Percentiles rank a stretch among this genome's conserved stretches.
These are phyloP conservation scores for Entrophospora sp. DNA, from an alignment of 192 early-diverging fungal genomes.

Conservation along the genomic window DNA sequence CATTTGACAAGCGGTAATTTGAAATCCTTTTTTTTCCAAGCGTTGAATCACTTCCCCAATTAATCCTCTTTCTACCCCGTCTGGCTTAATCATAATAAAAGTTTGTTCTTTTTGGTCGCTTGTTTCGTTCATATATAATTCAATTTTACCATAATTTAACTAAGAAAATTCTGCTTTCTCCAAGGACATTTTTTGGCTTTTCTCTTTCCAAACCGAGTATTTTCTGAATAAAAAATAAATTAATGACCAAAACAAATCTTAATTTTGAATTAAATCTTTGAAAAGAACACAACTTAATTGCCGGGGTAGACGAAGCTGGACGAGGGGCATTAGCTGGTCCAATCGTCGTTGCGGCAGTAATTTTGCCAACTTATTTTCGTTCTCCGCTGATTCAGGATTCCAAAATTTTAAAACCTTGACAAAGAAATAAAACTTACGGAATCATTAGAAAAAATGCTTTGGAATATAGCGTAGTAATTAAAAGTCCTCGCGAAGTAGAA, in stretches of 20 bases:
- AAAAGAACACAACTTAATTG: not conserved
- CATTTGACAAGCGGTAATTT: constrained; percentile 77
- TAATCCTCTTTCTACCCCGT: constrained; percentile 65
- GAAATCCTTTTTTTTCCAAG: constrained; percentile 84
- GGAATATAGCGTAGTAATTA: not conserved
- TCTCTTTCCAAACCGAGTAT: too few relatives aligned
- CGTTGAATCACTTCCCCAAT: constrained; percentile 88
- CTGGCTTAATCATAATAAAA: constrained; percentile 45
- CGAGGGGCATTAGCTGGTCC: constrained; percentile 6
- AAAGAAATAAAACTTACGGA: constrained; percentile 1
- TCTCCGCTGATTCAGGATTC: not conserved
- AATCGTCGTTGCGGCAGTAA: not conserved
- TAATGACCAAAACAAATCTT: constrained; percentile 3
- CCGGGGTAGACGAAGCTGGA: constrained; percentile 4
- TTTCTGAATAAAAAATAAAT: too few relatives aligned
- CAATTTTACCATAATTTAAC: too few relatives aligned
- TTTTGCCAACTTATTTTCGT: not conserved
- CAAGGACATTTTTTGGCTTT: too few relatives aligned
- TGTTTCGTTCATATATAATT: too few relatives aligned
- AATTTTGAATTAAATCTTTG: constrained; percentile 4
- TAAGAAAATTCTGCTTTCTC: too few relatives aligned
- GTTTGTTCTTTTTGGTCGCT: constrained; percentile 40
- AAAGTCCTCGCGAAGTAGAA: constrained; percentile 7
- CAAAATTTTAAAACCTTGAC: not conserved
- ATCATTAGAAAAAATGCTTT: not conserved